A percentile compares a stretch with the other conserved stretches of the same genome.
Conservation (phyloP, 805 yeast genomes). For the Hanseniaspora occidentalis region DNA sequence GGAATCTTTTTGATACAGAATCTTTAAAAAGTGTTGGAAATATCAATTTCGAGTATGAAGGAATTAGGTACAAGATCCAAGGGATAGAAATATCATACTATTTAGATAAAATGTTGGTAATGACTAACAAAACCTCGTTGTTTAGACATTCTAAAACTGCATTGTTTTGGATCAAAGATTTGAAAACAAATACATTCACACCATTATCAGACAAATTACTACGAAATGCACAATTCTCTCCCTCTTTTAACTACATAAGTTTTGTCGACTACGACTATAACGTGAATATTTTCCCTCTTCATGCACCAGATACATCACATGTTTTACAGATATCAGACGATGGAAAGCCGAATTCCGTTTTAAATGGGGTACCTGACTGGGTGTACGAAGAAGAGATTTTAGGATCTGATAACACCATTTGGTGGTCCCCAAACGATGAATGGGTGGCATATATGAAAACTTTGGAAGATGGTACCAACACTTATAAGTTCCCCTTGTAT, state of each 20-base stretch:
- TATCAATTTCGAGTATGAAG: constrained; percentile 30
- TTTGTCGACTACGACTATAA: constrained; percentile 42
- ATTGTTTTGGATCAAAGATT: constrained; percentile 49
- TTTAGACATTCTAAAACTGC: constrained; percentile 65
- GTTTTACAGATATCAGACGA: constrained; percentile 4
- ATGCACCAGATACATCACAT: constrained; percentile 13
- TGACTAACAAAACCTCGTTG: constrained; percentile 35
- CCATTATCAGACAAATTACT: constrained; percentile 19
- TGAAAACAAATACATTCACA: constrained; percentile 23
- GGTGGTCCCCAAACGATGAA: constrained; percentile 64
- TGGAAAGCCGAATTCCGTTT: constrained; percentile 19
- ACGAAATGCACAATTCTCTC: constrained; percentile 48
- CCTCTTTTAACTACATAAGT: constrained; percentile 40
- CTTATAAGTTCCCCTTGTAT: constrained; percentile 39
- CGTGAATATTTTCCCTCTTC: constrained; percentile 34
- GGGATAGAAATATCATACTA: constrained; percentile 32
- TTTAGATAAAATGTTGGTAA: constrained; percentile 39
- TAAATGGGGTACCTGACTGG: constrained; percentile 73
- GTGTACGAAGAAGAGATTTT: constrained; percentile 74
- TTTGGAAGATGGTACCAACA: constrained; percentile 48
- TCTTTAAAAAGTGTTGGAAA: constrained; percentile 15
- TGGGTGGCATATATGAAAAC: constrained; percentile 41
- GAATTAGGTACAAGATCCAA: constrained; percentile 28
- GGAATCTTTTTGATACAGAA: constrained; percentile 20
- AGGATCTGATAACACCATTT: constrained; percentile 42